Conservation (phyloP, 257 asterid species). For the Ajuga chamaepitys region DNA sequence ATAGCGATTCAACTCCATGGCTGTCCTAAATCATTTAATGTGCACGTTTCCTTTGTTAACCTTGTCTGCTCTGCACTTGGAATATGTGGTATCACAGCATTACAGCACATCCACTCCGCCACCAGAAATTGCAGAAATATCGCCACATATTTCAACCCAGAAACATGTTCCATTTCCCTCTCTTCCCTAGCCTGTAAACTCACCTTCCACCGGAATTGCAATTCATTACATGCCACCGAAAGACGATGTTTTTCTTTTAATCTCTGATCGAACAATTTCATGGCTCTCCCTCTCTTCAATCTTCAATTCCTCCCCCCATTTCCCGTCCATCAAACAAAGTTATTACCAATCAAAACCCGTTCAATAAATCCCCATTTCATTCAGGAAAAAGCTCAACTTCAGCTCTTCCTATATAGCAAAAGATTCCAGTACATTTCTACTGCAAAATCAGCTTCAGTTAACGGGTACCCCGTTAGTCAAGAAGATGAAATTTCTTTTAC, state of each 20-base stretch:
- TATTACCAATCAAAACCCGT: neutral
- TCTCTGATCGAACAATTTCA: neutral
- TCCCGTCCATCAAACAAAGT: slow-evolving; percentile 15
- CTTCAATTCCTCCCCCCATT: slow-evolving; percentile 29
- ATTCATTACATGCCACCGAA: neutral
- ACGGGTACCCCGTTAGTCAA: slow-evolving; percentile 40
- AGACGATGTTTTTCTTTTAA: neutral
- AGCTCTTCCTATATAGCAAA: slow-evolving; percentile 6
- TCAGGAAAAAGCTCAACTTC: slow-evolving; percentile 16
- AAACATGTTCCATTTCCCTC: neutral
- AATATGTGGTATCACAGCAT: slow-evolving; percentile 2
- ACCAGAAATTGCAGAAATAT: neutral
- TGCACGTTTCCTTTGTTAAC: neutral
- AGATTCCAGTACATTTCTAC: slow-evolving; percentile 31
- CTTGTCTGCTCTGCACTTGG: neutral
- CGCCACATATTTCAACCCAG: slow-evolving; percentile 1
- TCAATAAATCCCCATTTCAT: slow-evolving; percentile 8
- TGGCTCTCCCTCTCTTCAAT: slow-evolving; percentile 37
- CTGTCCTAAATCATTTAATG: no score
- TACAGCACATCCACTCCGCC: slow-evolving; percentile 3
- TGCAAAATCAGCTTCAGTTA: slow-evolving; percentile 40
- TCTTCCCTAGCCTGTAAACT: neutral
- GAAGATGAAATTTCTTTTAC: slow-evolving; percentile 13
- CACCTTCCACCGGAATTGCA: neutral
- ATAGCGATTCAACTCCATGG: no score